Percentiles rank a stretch among this genome's conserved stretches.
These are phyloP conservation scores for Lactarius quietus DNA, from an alignment of 768 basidiomycete species.

Conservation along the genomic window DNA sequence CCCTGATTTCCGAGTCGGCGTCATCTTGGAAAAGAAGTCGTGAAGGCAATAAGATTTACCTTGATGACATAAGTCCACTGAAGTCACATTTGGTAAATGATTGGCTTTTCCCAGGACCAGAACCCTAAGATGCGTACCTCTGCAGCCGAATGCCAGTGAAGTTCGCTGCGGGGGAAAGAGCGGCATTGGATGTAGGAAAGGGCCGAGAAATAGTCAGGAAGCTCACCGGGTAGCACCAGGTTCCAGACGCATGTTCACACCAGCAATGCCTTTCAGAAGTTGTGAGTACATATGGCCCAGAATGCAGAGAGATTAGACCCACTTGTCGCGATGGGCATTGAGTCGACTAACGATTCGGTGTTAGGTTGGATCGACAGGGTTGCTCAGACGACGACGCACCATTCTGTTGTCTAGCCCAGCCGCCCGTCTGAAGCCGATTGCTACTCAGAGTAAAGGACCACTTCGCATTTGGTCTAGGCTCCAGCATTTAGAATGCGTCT, in stretches of 20 bases:
- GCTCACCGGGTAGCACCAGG: slow-evolving; percentile 32
- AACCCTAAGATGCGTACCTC: slow-evolving; percentile 25
- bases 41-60: slow-evolving; percentile 20
- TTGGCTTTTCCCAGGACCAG: not conserved
- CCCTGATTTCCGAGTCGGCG: slow-evolving; percentile 16
- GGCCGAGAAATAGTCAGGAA: no score
- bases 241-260: slow-evolving; percentile 35
- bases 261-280: slow-evolving; percentile 28
- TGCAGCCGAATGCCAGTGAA: slow-evolving; percentile 37
- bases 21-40: not conserved
- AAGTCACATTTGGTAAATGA: not conserved
- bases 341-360: slow-evolving; percentile 34
- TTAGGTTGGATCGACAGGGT: not conserved
- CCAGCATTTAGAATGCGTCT: not conserved
- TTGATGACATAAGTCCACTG: slow-evolving; percentile 36
- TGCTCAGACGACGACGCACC: slow-evolving; percentile 31
- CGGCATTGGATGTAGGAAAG: not conserved
- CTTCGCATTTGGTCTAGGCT: slow-evolving; percentile 44
- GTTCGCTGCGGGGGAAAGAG: slow-evolving; percentile 27
- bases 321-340: slow-evolving; percentile 51
- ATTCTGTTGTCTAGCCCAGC: slow-evolving; percentile 59
- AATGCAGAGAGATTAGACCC: slow-evolving; percentile 3
- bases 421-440: slow-evolving; percentile 54
- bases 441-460: slow-evolving; percentile 56
- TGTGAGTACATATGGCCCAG: not conserved